A percentile compares a stretch with the other conserved stretches of the same genome.
These are phyloP conservation scores for Pseudogymnoascus destructans DNA, from an alignment of 2,329 filamentous ascomycete species.

Conservation along the genomic window DNA sequence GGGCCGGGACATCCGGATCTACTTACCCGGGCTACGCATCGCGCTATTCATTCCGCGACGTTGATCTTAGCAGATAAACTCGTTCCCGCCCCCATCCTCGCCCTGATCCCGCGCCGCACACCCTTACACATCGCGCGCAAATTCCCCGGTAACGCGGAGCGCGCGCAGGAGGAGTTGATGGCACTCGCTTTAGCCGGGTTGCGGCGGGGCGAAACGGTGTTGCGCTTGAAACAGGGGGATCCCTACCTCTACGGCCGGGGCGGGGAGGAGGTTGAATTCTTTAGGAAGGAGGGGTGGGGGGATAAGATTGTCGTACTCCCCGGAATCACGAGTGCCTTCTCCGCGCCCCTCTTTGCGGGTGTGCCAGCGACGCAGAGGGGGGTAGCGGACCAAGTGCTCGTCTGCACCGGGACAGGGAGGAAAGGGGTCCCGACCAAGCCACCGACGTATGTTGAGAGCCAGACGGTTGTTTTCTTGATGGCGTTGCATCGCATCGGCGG, in stretches of 20 bases:
- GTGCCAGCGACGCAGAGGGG: conserved; percentile 83
- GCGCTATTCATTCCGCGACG: conserved; percentile 61
- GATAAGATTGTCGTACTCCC: conserved; percentile 60
- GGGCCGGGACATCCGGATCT: conserved; percentile 89
- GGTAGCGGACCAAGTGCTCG: conserved; percentile 80
- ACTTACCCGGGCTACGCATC: conserved; percentile 69
- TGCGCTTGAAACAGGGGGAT: conserved; percentile 90
- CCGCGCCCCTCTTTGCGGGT: conserved; percentile 74
- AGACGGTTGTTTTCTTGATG: conserved; percentile 93
- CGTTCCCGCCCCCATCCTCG: conserved; percentile 70
- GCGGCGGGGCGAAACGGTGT: conserved; percentile 59
- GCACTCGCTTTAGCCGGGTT: conserved; percentile 60
- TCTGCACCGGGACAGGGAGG: conserved; percentile 93
- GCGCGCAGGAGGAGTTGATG: conserved; percentile 81
- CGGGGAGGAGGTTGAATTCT: conserved; percentile 82
- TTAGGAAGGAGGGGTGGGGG: conserved; percentile 56
- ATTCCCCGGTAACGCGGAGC: conserved; percentile 93
- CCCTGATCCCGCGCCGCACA: conserved; percentile 80
- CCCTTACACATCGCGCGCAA: conserved; percentile 88
- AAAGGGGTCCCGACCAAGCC: conserved; percentile 75
- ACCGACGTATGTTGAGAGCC: conserved; percentile 59
- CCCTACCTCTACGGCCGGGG: conserved; percentile 93
- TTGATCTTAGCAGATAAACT: conserved; percentile 79
- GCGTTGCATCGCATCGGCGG: conserved; percentile 71
- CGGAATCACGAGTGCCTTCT: conserved; percentile 78